Conservation (phyloP, 2,329 filamentous ascomycete species). For the Thermoascus crustaceus region DNA sequence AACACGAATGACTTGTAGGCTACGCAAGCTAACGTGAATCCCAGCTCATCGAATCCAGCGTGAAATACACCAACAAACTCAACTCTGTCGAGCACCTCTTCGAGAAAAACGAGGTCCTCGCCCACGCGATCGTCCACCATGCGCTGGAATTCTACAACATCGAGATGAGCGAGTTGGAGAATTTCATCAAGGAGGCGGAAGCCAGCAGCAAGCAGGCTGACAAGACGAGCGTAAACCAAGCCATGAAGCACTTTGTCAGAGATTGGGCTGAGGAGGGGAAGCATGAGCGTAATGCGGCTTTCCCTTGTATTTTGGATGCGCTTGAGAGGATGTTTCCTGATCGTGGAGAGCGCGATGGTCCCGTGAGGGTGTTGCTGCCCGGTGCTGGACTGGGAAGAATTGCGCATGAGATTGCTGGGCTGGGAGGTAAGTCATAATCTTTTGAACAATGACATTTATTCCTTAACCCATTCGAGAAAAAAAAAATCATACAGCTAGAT, state of each 20-base stretch:
- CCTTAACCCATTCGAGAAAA: slow-evolving; percentile 29
- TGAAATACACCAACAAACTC: no score
- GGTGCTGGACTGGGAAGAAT: slow-evolving; percentile 48
- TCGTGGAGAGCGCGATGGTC: slow-evolving; percentile 4
- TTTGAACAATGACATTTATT: background rate
- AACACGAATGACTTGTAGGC: no score
- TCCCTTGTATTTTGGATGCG: slow-evolving; percentile 25
- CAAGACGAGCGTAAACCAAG: no score
- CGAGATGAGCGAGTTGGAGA: no score
- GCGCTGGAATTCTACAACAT: no score
- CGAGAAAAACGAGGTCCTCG: no score
- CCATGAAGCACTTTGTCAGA: slow-evolving; percentile 49
- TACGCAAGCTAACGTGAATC: no score
- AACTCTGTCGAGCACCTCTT: no score
- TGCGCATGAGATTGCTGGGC: slow-evolving; percentile 42
- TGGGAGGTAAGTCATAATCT: slow-evolving; percentile 27
- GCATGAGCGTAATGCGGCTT: slow-evolving; percentile 38
- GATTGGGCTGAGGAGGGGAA: slow-evolving; percentile 47
- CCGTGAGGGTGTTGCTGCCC: slow-evolving; percentile 41
- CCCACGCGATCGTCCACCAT: no score
- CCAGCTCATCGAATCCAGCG: no score
- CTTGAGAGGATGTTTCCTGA: slow-evolving; percentile 11
- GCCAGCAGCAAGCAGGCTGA: no score
- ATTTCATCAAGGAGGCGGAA: no score
- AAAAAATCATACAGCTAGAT: slow-evolving; percentile 55